Conservation (phyloP, 1,284 basidiomycete genomes). For the Xerocomus cyaneibrunnescens region DNA sequence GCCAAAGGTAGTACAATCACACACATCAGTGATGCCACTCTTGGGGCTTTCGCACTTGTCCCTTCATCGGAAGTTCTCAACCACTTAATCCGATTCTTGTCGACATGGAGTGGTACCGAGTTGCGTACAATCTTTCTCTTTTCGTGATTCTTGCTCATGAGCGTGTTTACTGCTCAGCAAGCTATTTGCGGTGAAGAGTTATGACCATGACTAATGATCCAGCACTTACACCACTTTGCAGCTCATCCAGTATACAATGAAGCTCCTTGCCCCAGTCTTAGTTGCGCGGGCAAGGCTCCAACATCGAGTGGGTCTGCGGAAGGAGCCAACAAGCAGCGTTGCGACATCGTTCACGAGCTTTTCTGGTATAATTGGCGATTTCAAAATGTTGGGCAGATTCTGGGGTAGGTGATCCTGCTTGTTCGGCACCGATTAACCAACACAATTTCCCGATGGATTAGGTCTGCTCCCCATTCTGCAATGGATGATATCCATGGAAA, state of each 20-base stretch:
- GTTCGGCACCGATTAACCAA: background rate
- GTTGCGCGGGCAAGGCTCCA: slow-evolving; percentile 66
- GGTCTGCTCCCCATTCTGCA: slow-evolving; percentile 75
- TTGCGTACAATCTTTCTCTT: slow-evolving; percentile 42
- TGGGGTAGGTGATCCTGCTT: slow-evolving; percentile 55
- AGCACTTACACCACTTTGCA: slow-evolving; percentile 28
- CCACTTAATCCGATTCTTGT: slow-evolving; percentile 69
- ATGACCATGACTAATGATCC: background rate
- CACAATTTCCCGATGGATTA: slow-evolving; percentile 28
- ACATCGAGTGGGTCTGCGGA: slow-evolving; percentile 56
- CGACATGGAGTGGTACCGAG: slow-evolving; percentile 84
- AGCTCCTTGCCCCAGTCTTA: slow-evolving; percentile 65
- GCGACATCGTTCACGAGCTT: slow-evolving; percentile 59
- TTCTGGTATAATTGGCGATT: slow-evolving; percentile 57
- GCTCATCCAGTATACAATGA: slow-evolving; percentile 70
- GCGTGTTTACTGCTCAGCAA: slow-evolving; percentile 48
- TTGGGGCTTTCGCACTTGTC: slow-evolving; percentile 61
- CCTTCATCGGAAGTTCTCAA: slow-evolving; percentile 62
- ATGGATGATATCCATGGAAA: slow-evolving; percentile 74
- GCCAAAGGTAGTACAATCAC: slow-evolving; percentile 38
- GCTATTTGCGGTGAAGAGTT: slow-evolving; percentile 59
- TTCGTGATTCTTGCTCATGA: slow-evolving; percentile 20
- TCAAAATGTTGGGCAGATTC: slow-evolving; percentile 69
- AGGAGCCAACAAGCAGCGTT: slow-evolving; percentile 48
- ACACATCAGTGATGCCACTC: slow-evolving; percentile 55